Percentiles rank a stretch among this genome's conserved stretches.
Conservation (phyloP, 179 eudicot genomes). For the Drosera spatulata region DNA sequence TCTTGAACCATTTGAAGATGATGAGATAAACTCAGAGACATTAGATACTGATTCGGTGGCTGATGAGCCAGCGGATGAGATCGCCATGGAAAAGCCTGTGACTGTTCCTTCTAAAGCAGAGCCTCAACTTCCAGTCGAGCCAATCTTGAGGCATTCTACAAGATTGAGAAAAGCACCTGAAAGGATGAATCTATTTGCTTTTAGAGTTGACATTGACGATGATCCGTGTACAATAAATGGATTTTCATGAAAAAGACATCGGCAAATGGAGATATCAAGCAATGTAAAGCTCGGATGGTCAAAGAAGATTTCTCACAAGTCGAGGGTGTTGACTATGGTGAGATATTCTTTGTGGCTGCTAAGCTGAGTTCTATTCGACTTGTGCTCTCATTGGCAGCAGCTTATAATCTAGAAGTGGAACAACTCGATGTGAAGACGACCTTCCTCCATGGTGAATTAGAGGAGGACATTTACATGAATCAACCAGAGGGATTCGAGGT, state of each 20-base stretch:
- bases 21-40: no score
- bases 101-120: no score
- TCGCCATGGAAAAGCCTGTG: no score
- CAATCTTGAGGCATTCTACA: no score
- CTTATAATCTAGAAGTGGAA: slow-evolving; percentile 1
- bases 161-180: no score
- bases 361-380: background rate
- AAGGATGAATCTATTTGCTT: no score
- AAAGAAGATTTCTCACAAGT: background rate
- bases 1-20: no score
- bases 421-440: slow-evolving; percentile 3
- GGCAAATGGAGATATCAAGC: background rate
- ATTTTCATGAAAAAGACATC: background rate
- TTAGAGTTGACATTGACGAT: no score
- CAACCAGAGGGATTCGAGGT: background rate
- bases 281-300: background rate
- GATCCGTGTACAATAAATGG: no score
- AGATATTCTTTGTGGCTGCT: background rate
- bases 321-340: background rate
- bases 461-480: slow-evolving; percentile 4
- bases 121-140: no score
- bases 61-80: no score
- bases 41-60: no score
- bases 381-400: background rate
- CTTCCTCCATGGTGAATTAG: slow-evolving; percentile 2